phyloP scores from a whole-genome alignment of 768 basidiomycete genomes.

The Boletus insuetus region DNA sequence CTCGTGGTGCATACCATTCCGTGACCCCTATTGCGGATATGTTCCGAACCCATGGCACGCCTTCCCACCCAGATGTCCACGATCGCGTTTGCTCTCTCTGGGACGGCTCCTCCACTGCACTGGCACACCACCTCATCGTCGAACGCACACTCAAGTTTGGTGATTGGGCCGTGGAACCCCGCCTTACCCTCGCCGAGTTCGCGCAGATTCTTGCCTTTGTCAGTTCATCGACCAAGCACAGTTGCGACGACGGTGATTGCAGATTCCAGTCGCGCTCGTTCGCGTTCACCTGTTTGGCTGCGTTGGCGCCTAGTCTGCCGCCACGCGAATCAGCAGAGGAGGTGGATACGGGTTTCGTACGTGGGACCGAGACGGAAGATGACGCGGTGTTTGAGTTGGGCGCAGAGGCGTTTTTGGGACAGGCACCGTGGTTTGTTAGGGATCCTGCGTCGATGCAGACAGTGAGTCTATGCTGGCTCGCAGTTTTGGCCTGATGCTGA shows the following conservation, averaged over 20 bases:
- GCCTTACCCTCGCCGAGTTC: conserved; percentile 6
- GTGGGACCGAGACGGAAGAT: neutral
- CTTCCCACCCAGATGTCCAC: conserved; percentile 11
- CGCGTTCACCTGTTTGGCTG: conserved; percentile 11
- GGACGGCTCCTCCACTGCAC: neutral
- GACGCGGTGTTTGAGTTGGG: conserved; percentile 13
- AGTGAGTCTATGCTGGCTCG: conserved; percentile 1
- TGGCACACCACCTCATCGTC: conserved; percentile 1
- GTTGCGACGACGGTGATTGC: conserved; percentile 11
- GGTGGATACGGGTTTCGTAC: too few species aligned
- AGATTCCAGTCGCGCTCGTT: conserved; percentile 15
- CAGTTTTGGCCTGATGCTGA: neutral
- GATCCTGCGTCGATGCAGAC: neutral
- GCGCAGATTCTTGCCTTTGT: conserved; percentile 6
- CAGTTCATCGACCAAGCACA: conserved; percentile 2
- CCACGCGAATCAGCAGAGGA: neutral
- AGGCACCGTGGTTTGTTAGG: neutral
- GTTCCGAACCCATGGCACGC: neutral
- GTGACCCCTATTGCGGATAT: neutral
- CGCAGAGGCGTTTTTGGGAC: conserved; percentile 8
- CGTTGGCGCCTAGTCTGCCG: conserved; percentile 5
- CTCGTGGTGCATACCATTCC: conserved; percentile 1
- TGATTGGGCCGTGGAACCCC: neutral
- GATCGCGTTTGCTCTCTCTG: conserved; percentile 6
- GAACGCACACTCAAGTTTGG: conserved; percentile 9